Percentiles rank a stretch among this genome's conserved stretches.
Conservation (phyloP, 345 rosid genomes). For the Corymbia maculata region DNA sequence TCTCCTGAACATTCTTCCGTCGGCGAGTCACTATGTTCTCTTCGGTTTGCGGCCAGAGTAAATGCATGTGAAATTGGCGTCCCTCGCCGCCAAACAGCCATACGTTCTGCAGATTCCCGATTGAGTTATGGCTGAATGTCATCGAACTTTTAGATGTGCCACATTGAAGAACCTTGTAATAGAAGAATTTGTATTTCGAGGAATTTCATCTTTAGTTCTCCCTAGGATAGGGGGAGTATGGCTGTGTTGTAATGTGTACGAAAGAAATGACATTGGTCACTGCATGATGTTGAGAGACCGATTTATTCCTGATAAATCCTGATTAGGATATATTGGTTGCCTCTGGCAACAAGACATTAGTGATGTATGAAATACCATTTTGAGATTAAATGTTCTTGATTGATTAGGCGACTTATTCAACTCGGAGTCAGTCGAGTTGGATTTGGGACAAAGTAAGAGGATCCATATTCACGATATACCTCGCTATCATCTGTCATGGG, state of each 20-base stretch:
- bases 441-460: neutral
- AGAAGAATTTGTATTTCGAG: neutral
- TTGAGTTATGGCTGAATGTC: neutral
- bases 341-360: neutral
- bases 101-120: slow-evolving; percentile 32
- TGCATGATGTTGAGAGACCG: neutral
- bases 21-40: slow-evolving; percentile 86
- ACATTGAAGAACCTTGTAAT: neutral
- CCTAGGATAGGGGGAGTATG: neutral
- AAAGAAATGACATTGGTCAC: neutral
- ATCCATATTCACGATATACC: neutral
- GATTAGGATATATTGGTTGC: neutral
- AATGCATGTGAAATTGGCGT: slow-evolving; percentile 93
- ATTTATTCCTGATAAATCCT: neutral
- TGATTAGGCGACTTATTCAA: neutral
- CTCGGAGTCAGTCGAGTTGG: neutral
- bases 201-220: neutral
- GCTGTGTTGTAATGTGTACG: neutral
- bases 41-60: slow-evolving; percentile 91
- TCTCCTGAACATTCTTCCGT: slow-evolving; percentile 74
- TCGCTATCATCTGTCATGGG: too few relatives aligned
- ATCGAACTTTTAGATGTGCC: neutral
- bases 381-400: neutral
- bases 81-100: slow-evolving; percentile 69
- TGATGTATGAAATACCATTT: neutral